phyloP scores from a whole-genome alignment of 352 stramenopile genomes.

The Globisporangium middletonii region DNA sequence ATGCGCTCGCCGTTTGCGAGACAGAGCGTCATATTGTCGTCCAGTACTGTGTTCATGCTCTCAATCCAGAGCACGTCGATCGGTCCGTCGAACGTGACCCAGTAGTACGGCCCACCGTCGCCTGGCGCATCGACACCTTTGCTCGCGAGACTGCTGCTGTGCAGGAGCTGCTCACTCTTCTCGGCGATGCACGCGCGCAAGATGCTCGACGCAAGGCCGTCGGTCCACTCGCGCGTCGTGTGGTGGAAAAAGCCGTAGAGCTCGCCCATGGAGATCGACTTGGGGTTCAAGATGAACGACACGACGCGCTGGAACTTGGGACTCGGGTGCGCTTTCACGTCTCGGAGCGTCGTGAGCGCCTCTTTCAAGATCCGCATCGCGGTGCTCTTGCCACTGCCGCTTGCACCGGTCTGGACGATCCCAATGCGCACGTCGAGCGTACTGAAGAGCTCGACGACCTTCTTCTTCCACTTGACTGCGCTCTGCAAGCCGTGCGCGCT shows the following conservation, averaged over 20 bases:
- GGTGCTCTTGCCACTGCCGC: slow-evolving; percentile 69
- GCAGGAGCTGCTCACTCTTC: slow-evolving; percentile 50
- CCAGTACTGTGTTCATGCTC: slow-evolving; percentile 86
- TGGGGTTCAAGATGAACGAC: slow-evolving; percentile 71
- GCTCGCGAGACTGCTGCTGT: slow-evolving; percentile 12
- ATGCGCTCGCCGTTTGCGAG: slow-evolving; percentile 87
- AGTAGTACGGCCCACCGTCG: slow-evolving; percentile 51
- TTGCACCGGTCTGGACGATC: slow-evolving; percentile 69
- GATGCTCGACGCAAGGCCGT: slow-evolving; percentile 72
- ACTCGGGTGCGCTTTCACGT: slow-evolving; percentile 39
- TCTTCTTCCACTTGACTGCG: slow-evolving; percentile 71
- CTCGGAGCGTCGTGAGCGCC: slow-evolving; percentile 41
- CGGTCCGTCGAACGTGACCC: slow-evolving; percentile 80
- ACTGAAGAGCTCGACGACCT: slow-evolving; percentile 90
- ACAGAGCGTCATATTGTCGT: slow-evolving; percentile 90
- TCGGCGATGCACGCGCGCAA: slow-evolving; percentile 65
- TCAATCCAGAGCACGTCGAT: slow-evolving; percentile 85
- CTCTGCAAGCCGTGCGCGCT: slow-evolving; percentile 45
- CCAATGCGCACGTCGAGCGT: slow-evolving; percentile 90
- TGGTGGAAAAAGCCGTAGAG: slow-evolving; percentile 84
- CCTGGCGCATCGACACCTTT: slow-evolving; percentile 8
- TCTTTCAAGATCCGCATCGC: slow-evolving; percentile 39
- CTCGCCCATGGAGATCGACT: slow-evolving; percentile 73
- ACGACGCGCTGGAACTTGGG: slow-evolving; percentile 49
- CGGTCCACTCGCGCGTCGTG: slow-evolving; percentile 78